Conservation (phyloP, 2,329 filamentous ascomycete species). For the Pseudopyrenochaeta lycopersici region DNA sequence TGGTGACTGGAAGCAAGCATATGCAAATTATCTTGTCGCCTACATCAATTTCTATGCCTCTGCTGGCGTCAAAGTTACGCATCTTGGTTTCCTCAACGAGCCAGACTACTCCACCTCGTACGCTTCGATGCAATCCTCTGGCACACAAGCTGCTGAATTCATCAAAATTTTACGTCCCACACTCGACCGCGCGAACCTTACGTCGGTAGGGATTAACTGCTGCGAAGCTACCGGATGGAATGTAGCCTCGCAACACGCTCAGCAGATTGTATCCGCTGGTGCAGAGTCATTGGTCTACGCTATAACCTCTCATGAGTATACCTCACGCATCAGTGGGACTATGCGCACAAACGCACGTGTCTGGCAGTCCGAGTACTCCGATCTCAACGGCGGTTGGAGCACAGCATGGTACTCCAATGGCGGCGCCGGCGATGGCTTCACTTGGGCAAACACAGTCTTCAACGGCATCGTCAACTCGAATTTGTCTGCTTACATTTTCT, state of each 20-base stretch:
- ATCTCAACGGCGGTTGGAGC: slow-evolving; percentile 52
- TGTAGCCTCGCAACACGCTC: slow-evolving; percentile 49
- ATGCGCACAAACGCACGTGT: slow-evolving; percentile 55
- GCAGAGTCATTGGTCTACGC: slow-evolving; percentile 51
- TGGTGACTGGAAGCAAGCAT: slow-evolving; percentile 60
- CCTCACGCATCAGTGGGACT: slow-evolving; percentile 49
- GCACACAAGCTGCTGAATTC: slow-evolving; percentile 61
- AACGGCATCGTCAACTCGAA: slow-evolving; percentile 59
- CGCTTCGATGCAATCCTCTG: slow-evolving; percentile 59
- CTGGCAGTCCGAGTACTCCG: slow-evolving; percentile 63
- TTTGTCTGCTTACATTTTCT: slow-evolving; percentile 64
- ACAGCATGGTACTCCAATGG: slow-evolving; percentile 60
- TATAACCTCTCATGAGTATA: slow-evolving; percentile 56
- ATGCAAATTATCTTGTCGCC: slow-evolving; percentile 59
- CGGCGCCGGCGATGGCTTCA: slow-evolving; percentile 61
- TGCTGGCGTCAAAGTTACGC: slow-evolving; percentile 51
- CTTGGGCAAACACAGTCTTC: slow-evolving; percentile 65
- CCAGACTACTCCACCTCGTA: slow-evolving; percentile 54
- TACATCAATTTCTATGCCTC: slow-evolving; percentile 56
- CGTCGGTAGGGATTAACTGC: slow-evolving; percentile 52
- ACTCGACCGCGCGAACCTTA: slow-evolving; percentile 48
- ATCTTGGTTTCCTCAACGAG: slow-evolving; percentile 58
- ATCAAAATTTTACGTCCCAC: slow-evolving; percentile 58
- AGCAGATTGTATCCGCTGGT: slow-evolving; percentile 49
- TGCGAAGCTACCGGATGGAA: slow-evolving; percentile 57